Percentiles rank a stretch among this genome's conserved stretches.
Evolutionary conservation across 78 protist species (phyloP).

Genomic region (Guillardia theta): DNA sequence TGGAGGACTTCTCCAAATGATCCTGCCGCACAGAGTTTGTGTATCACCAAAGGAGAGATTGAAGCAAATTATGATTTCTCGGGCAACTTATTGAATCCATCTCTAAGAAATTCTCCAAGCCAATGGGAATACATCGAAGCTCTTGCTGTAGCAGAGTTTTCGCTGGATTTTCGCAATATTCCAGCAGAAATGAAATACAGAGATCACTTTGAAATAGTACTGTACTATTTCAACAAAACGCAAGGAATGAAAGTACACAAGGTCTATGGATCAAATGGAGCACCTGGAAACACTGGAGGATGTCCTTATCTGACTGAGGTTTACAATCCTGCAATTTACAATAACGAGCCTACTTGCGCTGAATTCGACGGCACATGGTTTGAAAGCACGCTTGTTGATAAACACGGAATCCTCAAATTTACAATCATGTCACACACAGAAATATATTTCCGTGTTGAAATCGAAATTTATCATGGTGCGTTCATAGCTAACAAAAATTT

Average conservation of each 20-base stretch:
- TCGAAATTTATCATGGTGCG: not conserved
- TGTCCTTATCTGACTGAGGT: not conserved
- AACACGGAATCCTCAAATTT: not conserved
- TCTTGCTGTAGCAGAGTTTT: not conserved
- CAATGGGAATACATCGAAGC: not conserved
- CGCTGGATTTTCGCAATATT: not conserved
- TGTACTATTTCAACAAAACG: constrained; percentile 21
- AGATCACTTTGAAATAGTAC: not conserved
- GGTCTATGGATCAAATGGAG: not conserved
- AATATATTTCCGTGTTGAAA: not conserved
- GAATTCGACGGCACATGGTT: constrained; percentile 24
- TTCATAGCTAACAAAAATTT: not conserved
- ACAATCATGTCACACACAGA: not conserved
- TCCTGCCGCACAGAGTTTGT: not conserved
- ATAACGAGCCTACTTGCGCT: not conserved
- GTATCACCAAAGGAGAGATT: not conserved
- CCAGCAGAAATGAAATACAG: not conserved
- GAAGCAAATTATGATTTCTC: not conserved
- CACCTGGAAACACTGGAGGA: not conserved
- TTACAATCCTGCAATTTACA: not conserved
- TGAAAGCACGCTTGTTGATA: not conserved
- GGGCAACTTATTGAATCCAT: not conserved
- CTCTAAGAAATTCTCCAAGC: not conserved
- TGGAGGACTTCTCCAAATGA: not conserved
- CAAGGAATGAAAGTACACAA: not conserved